These are phyloP conservation scores for Cyclotella distinguenda DNA, from an alignment of 108 stramenopile genomes.

Conservation along the genomic window DNA sequence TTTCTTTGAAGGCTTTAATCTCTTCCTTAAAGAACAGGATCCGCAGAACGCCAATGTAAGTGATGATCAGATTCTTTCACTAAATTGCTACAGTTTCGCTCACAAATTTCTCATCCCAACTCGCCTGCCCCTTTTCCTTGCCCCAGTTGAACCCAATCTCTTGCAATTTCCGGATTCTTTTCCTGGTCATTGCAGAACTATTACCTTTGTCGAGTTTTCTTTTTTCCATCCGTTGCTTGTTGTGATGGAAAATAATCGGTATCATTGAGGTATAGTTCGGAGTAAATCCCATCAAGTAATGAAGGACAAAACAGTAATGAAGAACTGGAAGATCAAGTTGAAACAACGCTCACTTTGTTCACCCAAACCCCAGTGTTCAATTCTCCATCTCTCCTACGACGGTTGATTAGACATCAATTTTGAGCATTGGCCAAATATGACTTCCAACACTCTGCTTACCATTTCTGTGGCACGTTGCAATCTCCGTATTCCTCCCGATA, in stretches of 20 bases:
- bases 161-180: constrained; percentile 39
- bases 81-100: background rate
- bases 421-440: background rate
- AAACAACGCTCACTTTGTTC: constrained; percentile 11
- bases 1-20: constrained; percentile 5
- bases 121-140: constrained; percentile 53
- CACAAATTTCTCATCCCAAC: constrained; percentile 57
- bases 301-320: too few species aligned
- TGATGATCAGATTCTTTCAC: background rate
- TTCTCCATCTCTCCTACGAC: too few species aligned
- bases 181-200: constrained; percentile 46
- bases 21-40: constrained; percentile 1
- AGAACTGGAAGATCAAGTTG: too few species aligned
- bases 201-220: constrained; percentile 40
- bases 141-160: constrained; percentile 62
- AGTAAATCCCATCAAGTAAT: too few species aligned
- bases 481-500: constrained; percentile 38
- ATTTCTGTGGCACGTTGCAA: constrained; percentile 69
- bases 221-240: constrained; percentile 70
- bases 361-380: constrained; percentile 31
- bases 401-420: too few species aligned
- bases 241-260: background rate
- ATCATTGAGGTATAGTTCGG: too few species aligned
- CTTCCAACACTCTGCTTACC: background rate
- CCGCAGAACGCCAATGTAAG: background rate